Base-by-base conservation (phyloP, 441 rosid genomes). In the Dalechampia spathulata region DNA sequence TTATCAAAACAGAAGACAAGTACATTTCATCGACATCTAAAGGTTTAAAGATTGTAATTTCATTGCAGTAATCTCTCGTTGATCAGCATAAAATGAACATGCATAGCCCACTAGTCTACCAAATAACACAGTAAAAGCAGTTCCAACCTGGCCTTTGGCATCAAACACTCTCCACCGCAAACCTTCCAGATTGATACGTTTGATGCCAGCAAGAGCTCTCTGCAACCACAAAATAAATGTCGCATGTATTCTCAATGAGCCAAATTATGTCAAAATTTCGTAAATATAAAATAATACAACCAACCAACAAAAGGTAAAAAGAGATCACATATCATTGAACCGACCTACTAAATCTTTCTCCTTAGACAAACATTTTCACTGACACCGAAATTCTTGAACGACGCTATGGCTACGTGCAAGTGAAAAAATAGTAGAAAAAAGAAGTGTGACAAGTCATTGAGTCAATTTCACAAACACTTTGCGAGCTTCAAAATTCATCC, bases 151-250 rank as follows among this genome's bases (percentile, higher is more conserved):
- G 78, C 90, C 97, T 74, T 83, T 88, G 45, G 99, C 98, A 86
- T 91, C 99, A 63, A 91, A 95, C 7, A 95, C 97, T 67, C 82
- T 80, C 98, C 98, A 91, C 9, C 95, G 76, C 57, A 90, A 79
- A 57, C 99, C 99, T 52, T 90, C 99, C 41, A 95, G 78, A 72
- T 86, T 75, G 66, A 91, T 95, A 56, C 96, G 87, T 76, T 76
- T 83, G 54, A 95, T 72, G 39, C 98, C 99, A 56, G 99, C 96
- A 70, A 86, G 73, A 42, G 97, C 98, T 86, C 77, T 91, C 99
- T 95, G 92, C 72, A 68, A 15, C 42, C 61, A 52, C 26, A 48
- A 63, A 41, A 25, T 47, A 23, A 26, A 9, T 40, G 27, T 7
- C 41, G 37, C 45, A 0, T 17, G 42, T 16, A 58, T 19, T n/a